A percentile compares a stretch with the other conserved stretches of the same genome.
These are phyloP conservation scores for Aegilops speltoides DNA, from an alignment of 176 grass and related monocot genomes.

Conservation along the genomic window DNA sequence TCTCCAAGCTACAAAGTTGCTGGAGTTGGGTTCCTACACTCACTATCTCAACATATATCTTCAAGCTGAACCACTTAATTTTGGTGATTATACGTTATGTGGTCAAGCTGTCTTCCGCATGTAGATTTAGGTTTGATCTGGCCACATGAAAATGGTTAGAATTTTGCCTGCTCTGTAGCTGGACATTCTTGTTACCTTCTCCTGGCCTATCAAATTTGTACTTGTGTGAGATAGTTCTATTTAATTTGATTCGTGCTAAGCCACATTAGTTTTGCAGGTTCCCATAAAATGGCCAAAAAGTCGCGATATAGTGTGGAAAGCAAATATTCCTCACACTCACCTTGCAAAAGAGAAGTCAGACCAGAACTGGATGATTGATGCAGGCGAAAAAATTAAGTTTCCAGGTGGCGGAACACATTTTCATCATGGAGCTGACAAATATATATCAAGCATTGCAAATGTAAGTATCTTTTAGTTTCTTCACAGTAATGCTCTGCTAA, in stretches of 20 bases:
- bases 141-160: constrained; percentile 3
- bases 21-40: constrained; percentile 18
- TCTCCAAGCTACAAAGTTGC: background rate
- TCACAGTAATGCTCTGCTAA: background rate
- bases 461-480: constrained; percentile 43
- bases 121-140: constrained; percentile 11
- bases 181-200: background rate
- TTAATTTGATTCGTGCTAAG: constrained; percentile 9
- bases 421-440: constrained; percentile 95
- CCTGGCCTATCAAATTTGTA: background rate
- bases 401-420: constrained; percentile 98
- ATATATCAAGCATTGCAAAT: constrained; percentile 93
- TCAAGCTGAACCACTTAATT: constrained; percentile 8
- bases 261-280: constrained; percentile 55
- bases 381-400: constrained; percentile 90
- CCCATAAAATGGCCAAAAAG: constrained; percentile 99
- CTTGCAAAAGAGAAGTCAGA: constrained; percentile 97
- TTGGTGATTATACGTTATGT: constrained; percentile 10
- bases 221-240: background rate
- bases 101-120: background rate
- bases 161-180: background rate
- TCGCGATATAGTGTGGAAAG: constrained; percentile 94
- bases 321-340: constrained; percentile 97
- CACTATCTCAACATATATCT: constrained; percentile 5
- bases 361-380: constrained; percentile 99